A percentile compares a stretch with the other conserved stretches of the same genome.
phyloP scores from a whole-genome alignment of 2,329 filamentous ascomycete species.

The Zymoseptoria brevis region DNA sequence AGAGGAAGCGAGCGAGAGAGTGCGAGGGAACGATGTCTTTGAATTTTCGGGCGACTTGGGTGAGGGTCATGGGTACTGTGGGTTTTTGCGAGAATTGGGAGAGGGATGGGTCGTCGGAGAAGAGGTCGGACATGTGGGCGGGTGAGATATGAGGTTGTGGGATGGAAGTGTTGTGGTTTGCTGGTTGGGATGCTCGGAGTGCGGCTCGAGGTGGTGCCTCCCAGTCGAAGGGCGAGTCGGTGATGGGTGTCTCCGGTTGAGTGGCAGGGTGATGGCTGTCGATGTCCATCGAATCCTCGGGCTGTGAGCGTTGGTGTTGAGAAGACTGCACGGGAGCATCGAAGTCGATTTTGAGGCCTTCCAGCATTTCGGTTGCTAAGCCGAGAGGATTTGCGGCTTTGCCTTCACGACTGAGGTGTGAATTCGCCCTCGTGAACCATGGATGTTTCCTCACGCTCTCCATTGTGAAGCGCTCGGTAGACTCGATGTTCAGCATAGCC shows the following conservation, averaged over 20 bases:
- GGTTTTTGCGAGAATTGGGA: slow-evolving; percentile 76
- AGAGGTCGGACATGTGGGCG: slow-evolving; percentile 46
- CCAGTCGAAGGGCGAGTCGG: slow-evolving; percentile 74
- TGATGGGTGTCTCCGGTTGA: slow-evolving; percentile 71
- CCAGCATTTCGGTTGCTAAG: slow-evolving; percentile 91
- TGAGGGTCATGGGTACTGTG: slow-evolving; percentile 71
- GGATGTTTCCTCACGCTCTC: slow-evolving; percentile 81
- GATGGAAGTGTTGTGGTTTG: slow-evolving; percentile 23
- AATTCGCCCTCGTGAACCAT: slow-evolving; percentile 84
- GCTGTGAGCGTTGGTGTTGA: slow-evolving; percentile 27
- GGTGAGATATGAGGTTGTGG: slow-evolving; percentile 18
- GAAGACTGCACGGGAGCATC: slow-evolving; percentile 55
- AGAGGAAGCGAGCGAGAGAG: slow-evolving; percentile 86
- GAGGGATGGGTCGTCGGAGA: slow-evolving; percentile 77
- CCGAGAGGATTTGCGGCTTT: slow-evolving; percentile 68
- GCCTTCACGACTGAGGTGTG: slow-evolving; percentile 65
- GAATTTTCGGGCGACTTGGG: slow-evolving; percentile 82
- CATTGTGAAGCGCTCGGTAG: slow-evolving; percentile 70
- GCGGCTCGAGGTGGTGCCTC: slow-evolving; percentile 61
- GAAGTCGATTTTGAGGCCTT: slow-evolving; percentile 83
- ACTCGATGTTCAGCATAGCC: slow-evolving; percentile 84
- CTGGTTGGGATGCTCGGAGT: slow-evolving; percentile 36
- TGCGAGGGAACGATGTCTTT: slow-evolving; percentile 84
- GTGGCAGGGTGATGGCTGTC: slow-evolving; percentile 51
- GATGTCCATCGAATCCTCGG: slow-evolving; percentile 56